Evolutionary conservation across 2,329 filamentous ascomycete species (phyloP).

Genomic region (Apiospora koreana): DNA sequence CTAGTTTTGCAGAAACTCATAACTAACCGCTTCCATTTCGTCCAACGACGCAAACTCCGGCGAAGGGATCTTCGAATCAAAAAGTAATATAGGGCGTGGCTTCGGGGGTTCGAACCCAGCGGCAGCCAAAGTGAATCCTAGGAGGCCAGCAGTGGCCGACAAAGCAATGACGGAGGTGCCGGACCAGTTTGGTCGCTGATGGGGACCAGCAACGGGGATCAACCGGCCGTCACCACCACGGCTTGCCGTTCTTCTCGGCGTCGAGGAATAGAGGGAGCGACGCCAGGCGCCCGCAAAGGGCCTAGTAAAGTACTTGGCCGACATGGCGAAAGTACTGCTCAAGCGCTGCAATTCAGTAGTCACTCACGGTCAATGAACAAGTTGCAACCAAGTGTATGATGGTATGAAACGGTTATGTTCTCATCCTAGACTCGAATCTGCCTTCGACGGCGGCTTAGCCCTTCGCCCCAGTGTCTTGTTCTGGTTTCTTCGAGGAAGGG

Average conservation of each 20-base stretch:
- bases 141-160: slow-evolving; percentile 29
- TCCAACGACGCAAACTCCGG: slow-evolving; percentile 47
- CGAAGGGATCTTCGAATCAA: slow-evolving; percentile 28
- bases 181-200: slow-evolving; percentile 26
- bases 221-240: slow-evolving; percentile 17
- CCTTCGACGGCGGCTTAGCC: not conserved
- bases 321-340: slow-evolving; percentile 19
- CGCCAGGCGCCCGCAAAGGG: slow-evolving; percentile 22
- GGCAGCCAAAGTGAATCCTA: slow-evolving; percentile 32
- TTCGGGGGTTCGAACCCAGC: slow-evolving; percentile 25
- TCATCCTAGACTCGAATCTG: not conserved
- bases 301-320: slow-evolving; percentile 21
- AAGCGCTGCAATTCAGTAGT: not conserved
- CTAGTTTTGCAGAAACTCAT: not conserved
- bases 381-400: too few relatives aligned
- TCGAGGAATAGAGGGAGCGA: slow-evolving; percentile 20
- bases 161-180: slow-evolving; percentile 30
- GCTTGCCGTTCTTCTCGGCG: slow-evolving; percentile 19
- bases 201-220: slow-evolving; percentile 18
- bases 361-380: not conserved
- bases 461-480: not conserved
- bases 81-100: slow-evolving; percentile 26
- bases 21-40: slow-evolving; percentile 51
- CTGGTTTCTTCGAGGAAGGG: not conserved
- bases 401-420: not conserved